Evolutionary conservation across 352 stramenopile species (phyloP).

Genomic region (Phytophthora fragariae): DNA sequence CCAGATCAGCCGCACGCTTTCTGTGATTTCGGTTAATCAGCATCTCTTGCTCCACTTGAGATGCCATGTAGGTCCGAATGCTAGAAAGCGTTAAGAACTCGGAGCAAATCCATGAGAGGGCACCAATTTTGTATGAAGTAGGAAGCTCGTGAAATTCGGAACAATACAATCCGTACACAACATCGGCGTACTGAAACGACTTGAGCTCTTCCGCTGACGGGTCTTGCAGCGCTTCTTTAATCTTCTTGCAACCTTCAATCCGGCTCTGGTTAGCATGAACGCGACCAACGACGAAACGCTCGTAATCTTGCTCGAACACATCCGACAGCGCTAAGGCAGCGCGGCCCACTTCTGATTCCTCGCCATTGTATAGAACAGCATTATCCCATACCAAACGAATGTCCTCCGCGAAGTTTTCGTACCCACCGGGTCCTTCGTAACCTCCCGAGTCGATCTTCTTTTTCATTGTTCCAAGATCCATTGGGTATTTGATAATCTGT

Average conservation of each 20-base stretch:
- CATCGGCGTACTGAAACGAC: conserved; percentile 57
- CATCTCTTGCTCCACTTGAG: conserved; percentile 72
- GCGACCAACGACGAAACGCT: conserved; percentile 69
- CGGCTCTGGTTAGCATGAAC: conserved; percentile 66
- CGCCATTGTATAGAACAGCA: conserved; percentile 76
- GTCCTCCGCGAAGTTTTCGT: conserved; percentile 75
- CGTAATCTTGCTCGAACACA: conserved; percentile 86
- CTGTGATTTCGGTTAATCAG: conserved; percentile 55
- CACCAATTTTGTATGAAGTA: conserved; percentile 65
- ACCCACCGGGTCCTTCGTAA: conserved; percentile 71
- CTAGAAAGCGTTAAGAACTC: conserved; percentile 71
- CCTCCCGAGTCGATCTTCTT: conserved; percentile 70
- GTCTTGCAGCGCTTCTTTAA: conserved; percentile 40
- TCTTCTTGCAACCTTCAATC: conserved; percentile 62
- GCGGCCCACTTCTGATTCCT: conserved; percentile 79
- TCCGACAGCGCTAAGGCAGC: conserved; percentile 76
- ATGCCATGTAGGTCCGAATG: conserved; percentile 63
- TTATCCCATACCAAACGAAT: conserved; percentile 91
- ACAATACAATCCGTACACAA: conserved; percentile 76
- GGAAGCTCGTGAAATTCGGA: conserved; percentile 77
- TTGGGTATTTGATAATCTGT: conserved; percentile 88
- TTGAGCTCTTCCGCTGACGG: conserved; percentile 28
- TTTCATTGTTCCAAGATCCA: conserved; percentile 92
- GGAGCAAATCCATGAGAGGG: conserved; percentile 71
- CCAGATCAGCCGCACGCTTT: conserved; percentile 62